Conservation (phyloP, 352 stramenopile genomes). For the Globisporangium ultimum region DNA sequence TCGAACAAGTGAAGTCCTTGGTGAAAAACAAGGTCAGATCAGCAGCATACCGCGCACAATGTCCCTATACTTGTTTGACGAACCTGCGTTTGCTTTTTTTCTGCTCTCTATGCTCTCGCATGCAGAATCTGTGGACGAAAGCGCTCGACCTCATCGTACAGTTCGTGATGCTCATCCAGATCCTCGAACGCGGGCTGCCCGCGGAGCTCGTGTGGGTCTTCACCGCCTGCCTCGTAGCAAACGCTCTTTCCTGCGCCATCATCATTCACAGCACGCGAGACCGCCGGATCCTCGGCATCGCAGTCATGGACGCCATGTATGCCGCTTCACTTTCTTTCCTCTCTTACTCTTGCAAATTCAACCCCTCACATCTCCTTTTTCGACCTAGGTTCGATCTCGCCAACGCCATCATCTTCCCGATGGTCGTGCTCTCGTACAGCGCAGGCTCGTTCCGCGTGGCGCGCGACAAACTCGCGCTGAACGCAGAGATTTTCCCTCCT, state of each 20-base stretch:
- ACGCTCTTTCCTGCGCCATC: neutral
- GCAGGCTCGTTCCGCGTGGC: slow-evolving; percentile 29
- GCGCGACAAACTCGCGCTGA: slow-evolving; percentile 26
- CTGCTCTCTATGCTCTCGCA: neutral
- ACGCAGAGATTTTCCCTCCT: slow-evolving; percentile 25
- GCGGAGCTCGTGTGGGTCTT: slow-evolving; percentile 10
- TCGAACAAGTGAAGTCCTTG: slow-evolving; percentile 8
- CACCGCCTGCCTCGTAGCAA: neutral
- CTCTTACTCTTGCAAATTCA: neutral
- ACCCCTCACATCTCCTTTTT: neutral
- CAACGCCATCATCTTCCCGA: slow-evolving; percentile 28
- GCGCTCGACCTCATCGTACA: slow-evolving; percentile 10
- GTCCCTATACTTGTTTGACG: no score
- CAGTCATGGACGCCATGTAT: slow-evolving; percentile 19
- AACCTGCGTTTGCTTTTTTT: neutral
- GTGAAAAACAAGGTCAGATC: slow-evolving; percentile 7
- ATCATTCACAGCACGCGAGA: slow-evolving; percentile 10
- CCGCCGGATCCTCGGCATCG: slow-evolving; percentile 10
- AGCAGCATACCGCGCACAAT: no score
- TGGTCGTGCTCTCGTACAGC: slow-evolving; percentile 29
- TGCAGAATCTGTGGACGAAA: slow-evolving; percentile 16
- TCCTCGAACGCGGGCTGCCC: slow-evolving; percentile 12
- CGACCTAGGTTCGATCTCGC: slow-evolving; percentile 28
- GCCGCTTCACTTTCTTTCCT: neutral
- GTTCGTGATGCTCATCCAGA: slow-evolving; percentile 7